Evolutionary conservation across 768 basidiomycete species (phyloP), one percentile per base, ranked within the genome.

Genomic region (Leccinum rimulosum): DNA sequence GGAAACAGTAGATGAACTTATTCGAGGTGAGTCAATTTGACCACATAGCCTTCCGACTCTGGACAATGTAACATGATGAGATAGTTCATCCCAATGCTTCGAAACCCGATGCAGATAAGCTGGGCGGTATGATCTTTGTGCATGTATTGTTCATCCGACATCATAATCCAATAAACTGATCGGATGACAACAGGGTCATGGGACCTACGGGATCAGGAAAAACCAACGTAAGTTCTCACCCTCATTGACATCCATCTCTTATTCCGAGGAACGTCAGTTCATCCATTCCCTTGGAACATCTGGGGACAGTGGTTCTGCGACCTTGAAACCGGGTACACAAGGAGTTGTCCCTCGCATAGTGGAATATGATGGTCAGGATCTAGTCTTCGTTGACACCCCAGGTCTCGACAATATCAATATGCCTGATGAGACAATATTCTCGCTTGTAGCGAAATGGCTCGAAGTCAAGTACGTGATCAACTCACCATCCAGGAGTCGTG

Each of bases 141-240:
- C 47, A 10, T n/a, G 61, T 55, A 31, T 2, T 30, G 8, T 36
- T 52, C 9, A 22, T 54, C 2, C 28, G 33, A 8, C 3, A n/a
- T 36, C 1, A 50, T 17, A 12, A 19, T 12, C 15, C 45, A 6
- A 30, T 4, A 10, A 17, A 9, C 14, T 43, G 25, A 52, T 25
- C 25, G n/a, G 30, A 7, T 17, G 15, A 31, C 19, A 17, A 36
- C 19, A 61, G 58, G 2, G 10, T 52, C 5, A 56, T 61, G 33
- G 58, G 60, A 12, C 19, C 35, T 6, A 62, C 54, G 17, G 59
- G 61, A 12, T 47, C 59, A 9, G 61, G 61, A 19, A 61, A 62
- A 28, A 56, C 59, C 1, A 60, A 33, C 19, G 61, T 60, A 36
- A 61, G 53, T 25, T 3, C 11, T 25, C 27, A 35, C 25, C 43